phyloP scores from a whole-genome alignment of 768 basidiomycete genomes.

The Amyloporia xantha region DNA sequence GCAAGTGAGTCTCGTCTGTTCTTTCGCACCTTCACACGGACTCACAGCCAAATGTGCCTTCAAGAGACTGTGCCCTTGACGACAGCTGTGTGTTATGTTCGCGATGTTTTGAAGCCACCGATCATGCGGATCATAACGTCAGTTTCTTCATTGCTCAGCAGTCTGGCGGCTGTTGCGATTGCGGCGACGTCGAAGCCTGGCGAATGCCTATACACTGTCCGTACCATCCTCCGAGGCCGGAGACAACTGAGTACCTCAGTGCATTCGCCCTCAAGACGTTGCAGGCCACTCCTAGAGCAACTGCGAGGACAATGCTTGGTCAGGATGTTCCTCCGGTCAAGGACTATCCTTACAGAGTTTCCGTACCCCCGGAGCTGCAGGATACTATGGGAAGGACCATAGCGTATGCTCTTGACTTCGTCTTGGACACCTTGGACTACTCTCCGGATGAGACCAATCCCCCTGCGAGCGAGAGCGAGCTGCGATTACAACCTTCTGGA shows the following conservation, averaged over 20 bases:
- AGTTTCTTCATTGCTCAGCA: slow-evolving; percentile 92
- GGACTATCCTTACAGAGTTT: slow-evolving; percentile 50
- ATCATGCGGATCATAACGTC: slow-evolving; percentile 84
- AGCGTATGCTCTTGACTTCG: slow-evolving; percentile 72
- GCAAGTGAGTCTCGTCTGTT: slow-evolving; percentile 58
- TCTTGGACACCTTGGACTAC: slow-evolving; percentile 76
- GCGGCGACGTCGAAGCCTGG: slow-evolving; percentile 91
- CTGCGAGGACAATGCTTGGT: slow-evolving; percentile 35
- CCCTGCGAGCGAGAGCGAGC: slow-evolving; percentile 58
- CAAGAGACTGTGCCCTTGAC: slow-evolving; percentile 85
- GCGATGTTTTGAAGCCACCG: slow-evolving; percentile 83
- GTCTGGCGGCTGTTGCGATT: slow-evolving; percentile 91
- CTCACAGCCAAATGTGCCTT: background rate
- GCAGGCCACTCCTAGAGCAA: slow-evolving; percentile 24
- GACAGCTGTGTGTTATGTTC: slow-evolving; percentile 88
- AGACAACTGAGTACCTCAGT: slow-evolving; percentile 23
- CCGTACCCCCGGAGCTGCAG: slow-evolving; percentile 57
- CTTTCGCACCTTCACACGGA: background rate
- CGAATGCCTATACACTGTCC: slow-evolving; percentile 58
- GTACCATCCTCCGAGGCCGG: slow-evolving; percentile 55
- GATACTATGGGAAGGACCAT: slow-evolving; percentile 73
- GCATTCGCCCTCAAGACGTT: slow-evolving; percentile 20
- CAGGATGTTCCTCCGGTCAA: slow-evolving; percentile 54
- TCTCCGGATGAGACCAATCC: slow-evolving; percentile 75
- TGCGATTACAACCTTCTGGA: slow-evolving; percentile 66